Base-by-base conservation (phyloP, 2,329 filamentous ascomycete species). In the Xylaria arbuscula region DNA sequence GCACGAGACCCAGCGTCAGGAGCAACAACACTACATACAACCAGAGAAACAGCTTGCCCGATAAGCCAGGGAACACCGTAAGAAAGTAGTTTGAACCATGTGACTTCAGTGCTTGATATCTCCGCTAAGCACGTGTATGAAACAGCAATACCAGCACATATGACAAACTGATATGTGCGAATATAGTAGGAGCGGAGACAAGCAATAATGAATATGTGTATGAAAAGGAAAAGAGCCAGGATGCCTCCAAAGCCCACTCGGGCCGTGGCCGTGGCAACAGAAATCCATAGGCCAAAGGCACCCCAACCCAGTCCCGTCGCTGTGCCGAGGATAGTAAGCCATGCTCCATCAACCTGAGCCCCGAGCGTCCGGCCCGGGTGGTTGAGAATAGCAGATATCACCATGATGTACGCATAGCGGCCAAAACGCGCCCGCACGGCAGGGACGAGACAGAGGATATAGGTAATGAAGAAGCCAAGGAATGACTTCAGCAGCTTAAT, bases 61-160 rank as follows among this genome's bases (percentile, higher is more conserved):
- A 87, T 67, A 1, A 85, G 75, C 86, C 86, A 89, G 1, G 87
- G 85, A 38, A 89, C 80, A 2, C 82, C 86, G 73, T 87, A 89
- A 54, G 80, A 78, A 67, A 83, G 81, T 2, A 88, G 72, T 71
- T 86, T 87, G 28, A 70, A 65, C 86, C 87, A 89, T 6, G 80
- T 76, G 5, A 88, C 80, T 1, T 75, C 67, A 9, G 73, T 71
- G 22, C 77, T 76, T 10, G 81, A 82, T 11, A 85, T 83, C 50
- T 87, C 84, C 4, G 85, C 84, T 28, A 89, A 77, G 57, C 82
- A 85, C 3, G 85, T 83, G 69, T 87, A 88, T 3, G 81, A 82
- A 42, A 88, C 82, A 3, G 87, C 83, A 63, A 89, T 83, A 0
- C 87, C 87, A 34, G 87, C 85, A 69, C 83, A 84, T 5, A 89